phyloP scores from a whole-genome alignment of 108 stramenopile genomes.

The Nitzschia inconspicua region DNA sequence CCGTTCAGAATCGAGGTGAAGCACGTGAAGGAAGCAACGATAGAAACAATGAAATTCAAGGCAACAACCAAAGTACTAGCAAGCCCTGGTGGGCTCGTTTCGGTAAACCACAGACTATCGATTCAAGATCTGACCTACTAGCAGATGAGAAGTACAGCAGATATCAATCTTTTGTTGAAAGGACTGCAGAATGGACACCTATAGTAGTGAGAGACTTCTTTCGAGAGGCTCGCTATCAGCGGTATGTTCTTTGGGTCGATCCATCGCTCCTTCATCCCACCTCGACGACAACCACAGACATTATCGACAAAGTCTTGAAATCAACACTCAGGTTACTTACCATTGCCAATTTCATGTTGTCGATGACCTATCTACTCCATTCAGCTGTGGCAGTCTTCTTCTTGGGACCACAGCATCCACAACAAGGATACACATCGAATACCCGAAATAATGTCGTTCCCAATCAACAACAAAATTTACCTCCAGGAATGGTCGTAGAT shows the following conservation, averaged over 20 bases:
- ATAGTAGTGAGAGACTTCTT: not conserved
- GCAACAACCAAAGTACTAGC: not conserved
- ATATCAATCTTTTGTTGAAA: not conserved
- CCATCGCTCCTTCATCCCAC: conserved; percentile 3
- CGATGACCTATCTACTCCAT: conserved; percentile 58
- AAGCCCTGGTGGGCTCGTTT: not conserved
- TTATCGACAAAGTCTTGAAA: conserved; percentile 59
- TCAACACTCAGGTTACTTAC: conserved; percentile 64
- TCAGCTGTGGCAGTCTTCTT: conserved; percentile 69
- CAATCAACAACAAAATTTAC: not conserved
- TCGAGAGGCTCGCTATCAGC: not conserved
- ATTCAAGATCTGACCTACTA: not conserved
- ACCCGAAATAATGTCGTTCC: not conserved
- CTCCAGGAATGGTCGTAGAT: conserved; percentile 6
- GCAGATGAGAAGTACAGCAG: not conserved
- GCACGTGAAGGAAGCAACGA: too few species aligned
- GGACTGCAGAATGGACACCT: not conserved
- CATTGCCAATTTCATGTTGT: conserved; percentile 69
- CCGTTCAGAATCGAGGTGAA: too few species aligned
- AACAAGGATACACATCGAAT: too few species aligned
- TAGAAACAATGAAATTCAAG: too few species aligned
- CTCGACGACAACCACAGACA: conserved; percentile 5
- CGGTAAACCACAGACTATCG: not conserved
- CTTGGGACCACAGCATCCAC: conserved; percentile 49
- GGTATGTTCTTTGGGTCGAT: conserved; percentile 22